Conservation (phyloP, 495 filamentous ascomycete species). For the Clavariopsis aquatica region DNA sequence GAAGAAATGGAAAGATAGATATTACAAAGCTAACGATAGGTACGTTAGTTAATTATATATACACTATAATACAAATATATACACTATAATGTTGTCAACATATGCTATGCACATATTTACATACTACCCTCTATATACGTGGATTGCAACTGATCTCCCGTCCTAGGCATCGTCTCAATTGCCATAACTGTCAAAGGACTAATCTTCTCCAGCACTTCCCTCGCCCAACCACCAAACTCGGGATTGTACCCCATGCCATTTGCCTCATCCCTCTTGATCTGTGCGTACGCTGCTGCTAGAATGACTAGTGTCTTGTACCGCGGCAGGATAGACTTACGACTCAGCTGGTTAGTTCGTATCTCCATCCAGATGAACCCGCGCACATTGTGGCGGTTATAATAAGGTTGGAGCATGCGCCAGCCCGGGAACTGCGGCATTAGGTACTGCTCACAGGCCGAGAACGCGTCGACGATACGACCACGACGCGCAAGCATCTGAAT, state of each 20-base stretch:
- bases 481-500: constrained; percentile 52
- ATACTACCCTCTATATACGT: constrained; percentile 1
- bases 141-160: constrained; percentile 45
- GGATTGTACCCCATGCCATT: constrained; percentile 37
- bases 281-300: constrained; percentile 52
- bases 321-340: constrained; percentile 34
- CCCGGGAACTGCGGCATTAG: constrained; percentile 76
- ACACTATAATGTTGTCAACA: background rate
- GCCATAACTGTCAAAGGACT: constrained; percentile 57
- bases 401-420: constrained; percentile 52
- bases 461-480: constrained; percentile 52
- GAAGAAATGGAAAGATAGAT: no score
- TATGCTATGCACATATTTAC: constrained; percentile 12
- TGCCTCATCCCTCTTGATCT: constrained; percentile 47
- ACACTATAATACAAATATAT: constrained; percentile 21
- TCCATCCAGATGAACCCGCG: constrained; percentile 41
- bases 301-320: constrained; percentile 57
- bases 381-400: constrained; percentile 14
- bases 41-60: no score
- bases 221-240: constrained; percentile 31
- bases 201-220: constrained; percentile 23
- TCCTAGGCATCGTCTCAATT: constrained; percentile 56
- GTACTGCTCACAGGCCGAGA: constrained; percentile 65
- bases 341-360: constrained; percentile 38
- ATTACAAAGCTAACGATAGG: no score